These are phyloP conservation scores for Schizosaccharomyces octosporus DNA, from an alignment of 805 yeast species.

Conservation along the genomic window DNA sequence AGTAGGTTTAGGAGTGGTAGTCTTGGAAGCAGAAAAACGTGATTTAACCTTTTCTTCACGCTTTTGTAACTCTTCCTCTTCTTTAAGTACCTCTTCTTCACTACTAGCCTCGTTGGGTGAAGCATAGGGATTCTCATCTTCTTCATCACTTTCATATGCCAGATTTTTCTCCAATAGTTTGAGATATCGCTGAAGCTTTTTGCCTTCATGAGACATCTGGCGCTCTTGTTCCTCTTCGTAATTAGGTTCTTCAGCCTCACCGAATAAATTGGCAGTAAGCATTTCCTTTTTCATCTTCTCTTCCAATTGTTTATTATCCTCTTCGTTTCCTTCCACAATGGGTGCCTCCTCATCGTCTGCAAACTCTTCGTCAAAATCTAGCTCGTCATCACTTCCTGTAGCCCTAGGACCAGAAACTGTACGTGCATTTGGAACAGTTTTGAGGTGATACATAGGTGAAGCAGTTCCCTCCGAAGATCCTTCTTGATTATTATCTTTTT, in stretches of 20 bases:
- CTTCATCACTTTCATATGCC: conserved; percentile 2
- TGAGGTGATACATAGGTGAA: conserved; percentile 10
- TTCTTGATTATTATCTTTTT: conserved; percentile 39
- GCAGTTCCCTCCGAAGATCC: conserved; percentile 11
- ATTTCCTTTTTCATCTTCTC: conserved; percentile 44
- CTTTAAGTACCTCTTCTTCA: not conserved
- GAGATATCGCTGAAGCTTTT: conserved; percentile 57
- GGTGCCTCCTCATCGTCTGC: conserved; percentile 99
- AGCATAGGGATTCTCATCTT: conserved; percentile 2
- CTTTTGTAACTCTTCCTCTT: not conserved
- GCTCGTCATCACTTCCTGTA: conserved; percentile 60
- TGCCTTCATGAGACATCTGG: conserved; percentile 76
- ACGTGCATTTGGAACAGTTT: conserved; percentile 1
- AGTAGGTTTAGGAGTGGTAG: not conserved
- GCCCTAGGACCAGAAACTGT: conserved; percentile 11
- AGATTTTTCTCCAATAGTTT: conserved; percentile 3
- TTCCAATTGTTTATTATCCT: conserved; percentile 77
- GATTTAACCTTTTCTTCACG: not conserved
- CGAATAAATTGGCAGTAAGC: conserved; percentile 14
- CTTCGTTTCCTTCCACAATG: conserved; percentile 83
- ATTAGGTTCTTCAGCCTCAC: conserved; percentile 19
- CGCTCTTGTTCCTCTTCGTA: conserved; percentile 52
- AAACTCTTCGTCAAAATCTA: conserved; percentile 89
- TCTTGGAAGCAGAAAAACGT: not conserved
- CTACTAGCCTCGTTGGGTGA: not conserved